Base-by-base conservation (phyloP, 2,329 filamentous ascomycete genomes). In the Colletotrichum limetticola region DNA sequence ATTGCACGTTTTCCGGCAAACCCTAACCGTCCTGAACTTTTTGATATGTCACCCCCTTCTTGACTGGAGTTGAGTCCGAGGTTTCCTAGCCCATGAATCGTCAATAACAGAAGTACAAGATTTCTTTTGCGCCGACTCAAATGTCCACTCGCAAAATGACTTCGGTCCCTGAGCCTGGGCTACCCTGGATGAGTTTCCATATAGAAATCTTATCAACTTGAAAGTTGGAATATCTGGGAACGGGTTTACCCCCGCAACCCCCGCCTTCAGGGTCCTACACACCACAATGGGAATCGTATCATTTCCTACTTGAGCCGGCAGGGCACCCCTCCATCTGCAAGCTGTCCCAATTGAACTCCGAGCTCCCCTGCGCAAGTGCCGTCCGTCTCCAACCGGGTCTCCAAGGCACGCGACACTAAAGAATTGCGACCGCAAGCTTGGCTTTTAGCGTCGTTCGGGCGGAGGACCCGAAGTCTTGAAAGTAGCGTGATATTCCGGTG, bases 361-460 rank as follows among this genome's bases (percentile, higher is more conserved):
- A 97, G 94, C 82, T 97, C 95, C 35, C 95, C 94, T 0, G 95
- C 97, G 80, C 94, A 97, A 8, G 95, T 97, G 1, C 95, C 95
- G 72, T 97, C 95, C 95, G 98, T 98, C 76, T 96, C 35, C 35
- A 42, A 42, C 35, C 14, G 9, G 35, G 35, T 42, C 35, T 42
- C 94, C 32, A 98, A 82, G 3, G 95, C 95, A n/a, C 94, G 90
- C 76, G 93, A 89, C 26, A 98, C 94, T 95, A 98, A 97, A 77
- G 42, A 14, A 94, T 92, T 79, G 95, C 91, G 59, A 98, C 93
- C 93, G 75, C 94, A 94, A 67, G 87, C 88, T 80, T 96, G 93
- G 1, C 97, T 94, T 75, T 92, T 93, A 58, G 88, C 91, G 68
- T 89, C 89, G 82, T 98, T 98, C 93, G 28, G 28, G 86, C 90